Conservation (phyloP, 1,284 basidiomycete species). For the Porogramme epimiltina region DNA sequence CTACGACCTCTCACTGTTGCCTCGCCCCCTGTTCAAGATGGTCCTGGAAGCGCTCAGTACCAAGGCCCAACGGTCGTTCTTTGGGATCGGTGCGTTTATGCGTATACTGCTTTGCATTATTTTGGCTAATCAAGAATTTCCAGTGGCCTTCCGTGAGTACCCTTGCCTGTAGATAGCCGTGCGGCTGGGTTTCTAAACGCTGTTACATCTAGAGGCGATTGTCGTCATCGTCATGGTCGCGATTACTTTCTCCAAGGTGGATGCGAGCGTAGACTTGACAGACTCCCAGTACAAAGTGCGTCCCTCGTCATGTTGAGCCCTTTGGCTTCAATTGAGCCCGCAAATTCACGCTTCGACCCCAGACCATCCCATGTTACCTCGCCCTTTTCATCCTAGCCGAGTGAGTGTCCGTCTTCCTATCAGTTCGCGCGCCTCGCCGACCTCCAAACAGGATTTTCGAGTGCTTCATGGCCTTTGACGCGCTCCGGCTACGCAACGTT, state of each 20-base stretch:
- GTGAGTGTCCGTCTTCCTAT: conserved; percentile 40
- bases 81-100: conserved; percentile 55
- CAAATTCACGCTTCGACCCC: conserved; percentile 5
- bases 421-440: conserved; percentile 2
- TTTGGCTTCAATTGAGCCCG: not conserved
- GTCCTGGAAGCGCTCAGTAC: conserved; percentile 68
- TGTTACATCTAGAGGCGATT: conserved; percentile 42
- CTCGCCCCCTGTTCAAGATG: conserved; percentile 43
- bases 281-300: conserved; percentile 53
- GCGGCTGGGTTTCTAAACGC: not conserved
- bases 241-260: conserved; percentile 53
- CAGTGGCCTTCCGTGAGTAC: conserved; percentile 35
- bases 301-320: not conserved
- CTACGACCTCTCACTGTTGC: conserved; percentile 1
- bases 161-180: too few relatives aligned
- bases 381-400: conserved; percentile 81
- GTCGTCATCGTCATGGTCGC: conserved; percentile 49
- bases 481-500: conserved; percentile 70
- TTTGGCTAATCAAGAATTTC: not conserved
- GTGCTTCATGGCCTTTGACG: conserved; percentile 73
- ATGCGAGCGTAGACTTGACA: conserved; percentile 49
- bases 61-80: conserved; percentile 65
- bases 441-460: conserved; percentile 60
- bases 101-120: not conserved
- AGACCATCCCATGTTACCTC: conserved; percentile 85